Conservation (phyloP, 2,329 filamentous ascomycete species). For the Talaromyces islandicus region DNA sequence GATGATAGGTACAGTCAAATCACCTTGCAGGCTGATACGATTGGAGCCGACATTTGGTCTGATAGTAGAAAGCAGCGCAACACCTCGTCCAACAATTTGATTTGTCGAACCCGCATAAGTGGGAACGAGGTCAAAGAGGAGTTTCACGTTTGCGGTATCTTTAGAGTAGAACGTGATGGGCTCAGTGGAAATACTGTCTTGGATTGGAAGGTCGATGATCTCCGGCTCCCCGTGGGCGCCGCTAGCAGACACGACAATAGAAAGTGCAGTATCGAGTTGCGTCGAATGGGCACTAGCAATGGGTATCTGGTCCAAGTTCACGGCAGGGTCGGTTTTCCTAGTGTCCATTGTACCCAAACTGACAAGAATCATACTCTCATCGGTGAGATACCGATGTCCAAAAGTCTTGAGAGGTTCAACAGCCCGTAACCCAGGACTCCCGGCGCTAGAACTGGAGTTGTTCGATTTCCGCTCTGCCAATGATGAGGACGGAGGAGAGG, state of each 20-base stretch:
- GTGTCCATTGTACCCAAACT: slow-evolving; percentile 94
- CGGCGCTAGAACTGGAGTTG: slow-evolving; percentile 35
- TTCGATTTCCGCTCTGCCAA: slow-evolving; percentile 40
- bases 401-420: slow-evolving; percentile 84
- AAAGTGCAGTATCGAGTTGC: slow-evolving; percentile 88
- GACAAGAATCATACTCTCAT: slow-evolving; percentile 84
- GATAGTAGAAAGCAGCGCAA: slow-evolving; percentile 80
- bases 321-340: slow-evolving; percentile 71
- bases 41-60: slow-evolving; percentile 77
- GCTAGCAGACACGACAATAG: slow-evolving; percentile 79
- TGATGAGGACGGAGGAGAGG: slow-evolving; percentile 31
- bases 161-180: slow-evolving; percentile 82
- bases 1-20: slow-evolving; percentile 86
- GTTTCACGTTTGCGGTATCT: slow-evolving; percentile 73
- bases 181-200: slow-evolving; percentile 89
- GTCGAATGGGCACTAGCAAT: slow-evolving; percentile 84
- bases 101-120: slow-evolving; percentile 83
- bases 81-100: slow-evolving; percentile 78
- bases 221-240: slow-evolving; percentile 82
- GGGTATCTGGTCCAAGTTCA: slow-evolving; percentile 82
- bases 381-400: slow-evolving; percentile 86
- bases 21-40: slow-evolving; percentile 86
- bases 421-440: slow-evolving; percentile 1
- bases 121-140: slow-evolving; percentile 90
- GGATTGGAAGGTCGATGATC: slow-evolving; percentile 84